Percentiles rank a stretch among this genome's conserved stretches.
phyloP scores from a whole-genome alignment of 768 basidiomycete species.

The Artomyces pyxidatus region DNA sequence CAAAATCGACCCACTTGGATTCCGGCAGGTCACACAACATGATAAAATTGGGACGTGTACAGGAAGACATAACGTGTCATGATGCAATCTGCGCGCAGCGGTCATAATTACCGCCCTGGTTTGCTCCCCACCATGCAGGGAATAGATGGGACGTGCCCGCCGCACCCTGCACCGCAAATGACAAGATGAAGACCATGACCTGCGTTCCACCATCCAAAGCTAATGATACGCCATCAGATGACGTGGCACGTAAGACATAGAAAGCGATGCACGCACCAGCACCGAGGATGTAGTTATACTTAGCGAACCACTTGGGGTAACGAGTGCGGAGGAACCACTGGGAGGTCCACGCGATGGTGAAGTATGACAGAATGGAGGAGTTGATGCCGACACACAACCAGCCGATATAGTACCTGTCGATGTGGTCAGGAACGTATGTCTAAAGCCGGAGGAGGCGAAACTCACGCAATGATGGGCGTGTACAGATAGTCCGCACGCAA shows the following conservation, averaged over 20 bases:
- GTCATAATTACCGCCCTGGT: constrained; percentile 38
- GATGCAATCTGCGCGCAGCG: no score
- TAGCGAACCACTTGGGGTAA: constrained; percentile 38
- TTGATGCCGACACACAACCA: constrained; percentile 45
- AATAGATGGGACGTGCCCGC: constrained; percentile 40
- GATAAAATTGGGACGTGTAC: no score
- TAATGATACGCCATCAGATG: constrained; percentile 4
- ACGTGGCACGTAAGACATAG: background rate
- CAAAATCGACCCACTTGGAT: no score
- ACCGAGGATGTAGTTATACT: constrained; percentile 29
- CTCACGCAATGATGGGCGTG: constrained; percentile 37
- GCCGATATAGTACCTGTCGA: constrained; percentile 35
- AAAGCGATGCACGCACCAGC: constrained; percentile 16
- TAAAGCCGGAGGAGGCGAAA: background rate
- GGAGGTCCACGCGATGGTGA: constrained; percentile 35
- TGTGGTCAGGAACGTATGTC: background rate
- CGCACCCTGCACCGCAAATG: constrained; percentile 35
- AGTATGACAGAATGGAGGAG: constrained; percentile 36
- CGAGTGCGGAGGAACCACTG: constrained; percentile 40
- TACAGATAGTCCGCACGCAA: constrained; percentile 38
- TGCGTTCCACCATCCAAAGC: constrained; percentile 33
- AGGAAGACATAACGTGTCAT: no score
- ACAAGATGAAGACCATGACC: constrained; percentile 34
- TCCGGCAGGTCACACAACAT: no score
- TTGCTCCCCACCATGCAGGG: constrained; percentile 50